phyloP scores from a whole-genome alignment of 441 rosid genomes.

The Metrosideros polymorpha region DNA sequence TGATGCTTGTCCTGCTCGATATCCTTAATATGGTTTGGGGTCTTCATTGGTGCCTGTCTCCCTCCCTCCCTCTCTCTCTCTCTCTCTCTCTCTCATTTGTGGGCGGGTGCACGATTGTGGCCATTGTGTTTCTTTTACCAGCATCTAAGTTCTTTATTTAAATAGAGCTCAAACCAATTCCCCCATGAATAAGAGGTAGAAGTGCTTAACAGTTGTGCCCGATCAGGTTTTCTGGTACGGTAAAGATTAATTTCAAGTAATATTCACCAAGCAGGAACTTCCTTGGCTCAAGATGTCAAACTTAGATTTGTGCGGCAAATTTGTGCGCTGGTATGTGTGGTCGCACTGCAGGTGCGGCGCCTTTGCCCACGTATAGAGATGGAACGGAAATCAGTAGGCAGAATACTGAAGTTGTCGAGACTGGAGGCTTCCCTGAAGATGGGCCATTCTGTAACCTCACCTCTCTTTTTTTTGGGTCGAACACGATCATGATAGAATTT shows the following conservation, averaged over 20 bases:
- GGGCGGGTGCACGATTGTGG: neutral
- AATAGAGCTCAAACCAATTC: neutral
- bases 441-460: neutral
- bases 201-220: neutral
- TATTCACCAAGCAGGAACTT: neutral
- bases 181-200: neutral
- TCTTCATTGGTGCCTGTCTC: neutral
- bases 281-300: neutral
- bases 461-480: no score
- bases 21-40: neutral
- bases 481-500: neutral
- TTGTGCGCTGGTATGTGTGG: neutral
- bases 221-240: neutral
- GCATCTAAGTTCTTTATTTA: neutral
- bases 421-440: neutral
- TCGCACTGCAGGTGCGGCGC: neutral
- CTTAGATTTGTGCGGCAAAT: neutral
- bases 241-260: neutral
- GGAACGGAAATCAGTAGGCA: neutral
- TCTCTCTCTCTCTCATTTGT: no score
- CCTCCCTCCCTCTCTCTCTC: neutral
- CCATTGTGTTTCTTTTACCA: neutral
- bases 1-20: neutral
- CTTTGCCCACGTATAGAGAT: neutral
- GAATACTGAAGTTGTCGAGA: neutral